phyloP scores from a whole-genome alignment of 371 early-diverging fungal genomes.

The Polyrhizophydium stewartii region DNA sequence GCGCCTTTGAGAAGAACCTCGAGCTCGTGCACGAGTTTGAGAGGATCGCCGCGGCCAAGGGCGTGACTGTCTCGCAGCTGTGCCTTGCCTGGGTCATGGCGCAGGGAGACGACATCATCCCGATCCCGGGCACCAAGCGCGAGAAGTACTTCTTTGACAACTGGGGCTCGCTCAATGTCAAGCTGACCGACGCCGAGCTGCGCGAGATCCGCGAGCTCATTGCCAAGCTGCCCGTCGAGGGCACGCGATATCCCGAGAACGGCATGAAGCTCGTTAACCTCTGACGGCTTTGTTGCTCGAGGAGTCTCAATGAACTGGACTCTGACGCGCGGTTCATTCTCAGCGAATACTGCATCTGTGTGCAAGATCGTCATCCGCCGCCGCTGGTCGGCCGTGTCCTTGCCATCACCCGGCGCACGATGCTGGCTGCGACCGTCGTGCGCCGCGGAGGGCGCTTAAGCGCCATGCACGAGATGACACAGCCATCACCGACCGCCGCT shows the following conservation, averaged over 20 bases:
- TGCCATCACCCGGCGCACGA: too few relatives aligned
- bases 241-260: conserved; percentile 31
- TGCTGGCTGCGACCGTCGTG: too few relatives aligned
- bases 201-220: conserved; percentile 37
- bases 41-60: conserved; percentile 41
- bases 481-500: too few relatives aligned
- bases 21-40: conserved; percentile 48
- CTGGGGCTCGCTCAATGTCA: conserved; percentile 28
- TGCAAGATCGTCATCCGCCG: too few relatives aligned
- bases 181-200: conserved; percentile 41
- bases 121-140: conserved; percentile 53
- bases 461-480: too few relatives aligned
- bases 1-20: conserved; percentile 49
- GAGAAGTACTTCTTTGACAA: conserved; percentile 55
- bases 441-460: too few relatives aligned
- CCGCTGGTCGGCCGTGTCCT: too few relatives aligned
- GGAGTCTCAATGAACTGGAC: too few relatives aligned
- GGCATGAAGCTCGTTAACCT: too few relatives aligned
- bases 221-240: conserved; percentile 24
- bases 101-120: conserved; percentile 27
- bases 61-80: conserved; percentile 39
- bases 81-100: conserved; percentile 56
- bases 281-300: too few relatives aligned
- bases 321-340: too few relatives aligned
- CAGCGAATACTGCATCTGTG: too few relatives aligned